These are phyloP conservation scores for Hypericum androsaemum DNA, from an alignment of 345 rosid genomes.

Conservation along the genomic window DNA sequence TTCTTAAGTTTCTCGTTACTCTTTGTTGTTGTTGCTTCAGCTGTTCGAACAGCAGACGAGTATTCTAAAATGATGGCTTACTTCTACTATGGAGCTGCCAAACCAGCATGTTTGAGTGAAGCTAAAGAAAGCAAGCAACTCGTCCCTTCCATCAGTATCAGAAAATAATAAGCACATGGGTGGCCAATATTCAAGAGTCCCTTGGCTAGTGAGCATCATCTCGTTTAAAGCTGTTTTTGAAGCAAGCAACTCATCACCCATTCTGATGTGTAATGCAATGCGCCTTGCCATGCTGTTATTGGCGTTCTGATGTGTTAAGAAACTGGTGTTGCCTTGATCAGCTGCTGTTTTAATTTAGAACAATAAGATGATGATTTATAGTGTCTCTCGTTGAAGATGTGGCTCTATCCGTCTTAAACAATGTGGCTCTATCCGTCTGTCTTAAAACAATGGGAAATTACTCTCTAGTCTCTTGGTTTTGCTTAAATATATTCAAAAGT, in stretches of 20 bases:
- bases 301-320: too few species aligned
- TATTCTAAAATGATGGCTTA: conserved; percentile 78
- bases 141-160: conserved; percentile 39
- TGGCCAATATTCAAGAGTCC: too few species aligned
- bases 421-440: too few species aligned
- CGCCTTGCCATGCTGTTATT: too few species aligned
- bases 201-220: too few species aligned
- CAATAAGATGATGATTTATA: background rate
- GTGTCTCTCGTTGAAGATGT: background rate
- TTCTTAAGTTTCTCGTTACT: conserved; percentile 5
- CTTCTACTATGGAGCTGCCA: conserved; percentile 85
- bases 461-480: too few species aligned
- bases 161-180: conserved; percentile 5
- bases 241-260: too few species aligned
- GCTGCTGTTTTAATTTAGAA: background rate
- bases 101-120: conserved; percentile 49
- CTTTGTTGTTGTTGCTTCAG: conserved; percentile 31
- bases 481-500: too few species aligned
- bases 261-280: too few species aligned
- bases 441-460: too few species aligned
- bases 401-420: too few species aligned
- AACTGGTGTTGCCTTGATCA: background rate
- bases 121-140: conserved; percentile 33
- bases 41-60: conserved; percentile 56
- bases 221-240: too few species aligned